These are phyloP conservation scores for Dactylellina parvicollis DNA, from an alignment of 2,329 filamentous ascomycete genomes.

Conservation along the genomic window DNA sequence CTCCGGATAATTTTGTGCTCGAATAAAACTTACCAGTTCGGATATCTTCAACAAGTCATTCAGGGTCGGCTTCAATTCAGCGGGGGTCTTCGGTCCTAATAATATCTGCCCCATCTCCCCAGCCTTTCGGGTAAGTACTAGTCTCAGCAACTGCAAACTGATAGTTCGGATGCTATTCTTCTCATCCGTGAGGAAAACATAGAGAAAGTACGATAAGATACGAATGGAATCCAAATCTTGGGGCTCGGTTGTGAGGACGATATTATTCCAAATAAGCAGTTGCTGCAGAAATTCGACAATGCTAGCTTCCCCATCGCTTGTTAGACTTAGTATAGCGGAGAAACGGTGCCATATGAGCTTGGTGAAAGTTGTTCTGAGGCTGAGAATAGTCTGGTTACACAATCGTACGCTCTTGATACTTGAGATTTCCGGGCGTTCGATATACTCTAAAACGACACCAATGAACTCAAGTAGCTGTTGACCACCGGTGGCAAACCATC, in stretches of 20 bases:
- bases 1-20: too few species aligned
- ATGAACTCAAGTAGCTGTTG: conserved; percentile 85
- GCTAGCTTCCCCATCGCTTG: conserved; percentile 70
- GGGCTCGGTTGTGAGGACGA: conserved; percentile 81
- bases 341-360: conserved; percentile 71
- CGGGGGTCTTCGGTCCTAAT: conserved; percentile 44
- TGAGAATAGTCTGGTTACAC: conserved; percentile 82
- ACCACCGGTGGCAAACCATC: conserved; percentile 92
- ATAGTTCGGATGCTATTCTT: conserved; percentile 58
- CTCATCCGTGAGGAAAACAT: conserved; percentile 82
- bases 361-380: conserved; percentile 79
- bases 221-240: conserved; percentile 83
- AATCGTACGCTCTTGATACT: conserved; percentile 87
- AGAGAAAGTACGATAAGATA: conserved; percentile 90
- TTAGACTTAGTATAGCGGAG: conserved; percentile 59
- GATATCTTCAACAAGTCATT: conserved; percentile 48
- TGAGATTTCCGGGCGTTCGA: conserved; percentile 84
- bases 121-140: conserved; percentile 39
- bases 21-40: conserved; percentile 30
- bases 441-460: conserved; percentile 84
- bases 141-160: conserved; percentile 37
- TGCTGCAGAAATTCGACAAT: conserved; percentile 78
- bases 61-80: conserved; percentile 44
- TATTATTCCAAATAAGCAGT: conserved; percentile 94
- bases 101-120: conserved; percentile 44